phyloP scores from a whole-genome alignment of 495 filamentous ascomycete genomes.

The Glutinoglossum americanum region DNA sequence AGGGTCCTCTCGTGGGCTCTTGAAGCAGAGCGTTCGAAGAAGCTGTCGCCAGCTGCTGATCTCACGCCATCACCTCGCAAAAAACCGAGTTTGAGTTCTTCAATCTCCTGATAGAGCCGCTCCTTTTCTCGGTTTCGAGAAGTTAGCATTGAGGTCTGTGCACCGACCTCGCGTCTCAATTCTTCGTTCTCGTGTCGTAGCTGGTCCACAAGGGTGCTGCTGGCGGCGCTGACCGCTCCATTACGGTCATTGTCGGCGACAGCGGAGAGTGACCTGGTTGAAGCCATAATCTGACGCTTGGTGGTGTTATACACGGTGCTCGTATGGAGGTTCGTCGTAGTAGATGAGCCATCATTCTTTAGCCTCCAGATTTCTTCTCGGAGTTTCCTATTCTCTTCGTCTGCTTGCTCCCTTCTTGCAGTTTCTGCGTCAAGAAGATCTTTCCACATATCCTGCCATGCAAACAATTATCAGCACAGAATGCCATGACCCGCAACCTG shows the following conservation, averaged over 20 bases:
- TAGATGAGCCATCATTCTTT: constrained; percentile 33
- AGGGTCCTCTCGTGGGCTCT: constrained; percentile 51
- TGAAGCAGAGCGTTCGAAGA: constrained; percentile 81
- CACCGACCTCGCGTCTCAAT: constrained; percentile 73
- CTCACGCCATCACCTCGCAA: constrained; percentile 39
- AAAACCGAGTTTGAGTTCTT: constrained; percentile 76
- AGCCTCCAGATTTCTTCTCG: constrained; percentile 66
- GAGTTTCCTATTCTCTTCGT: constrained; percentile 67
- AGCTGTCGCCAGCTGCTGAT: constrained; percentile 65
- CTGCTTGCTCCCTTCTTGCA: constrained; percentile 67
- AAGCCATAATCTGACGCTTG: constrained; percentile 19
- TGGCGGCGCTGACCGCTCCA: constrained; percentile 30
- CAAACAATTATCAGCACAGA: background rate
- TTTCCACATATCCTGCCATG: constrained; percentile 57
- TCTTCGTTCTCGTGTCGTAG: constrained; percentile 85
- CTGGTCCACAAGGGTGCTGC: constrained; percentile 55
- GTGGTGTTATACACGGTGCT: constrained; percentile 41
- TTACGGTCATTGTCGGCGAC: constrained; percentile 37
- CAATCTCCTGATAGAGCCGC: constrained; percentile 86
- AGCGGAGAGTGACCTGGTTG: constrained; percentile 37
- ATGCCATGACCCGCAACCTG: background rate
- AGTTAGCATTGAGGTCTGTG: constrained; percentile 94
- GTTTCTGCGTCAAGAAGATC: constrained; percentile 91
- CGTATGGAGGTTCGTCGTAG: constrained; percentile 23
- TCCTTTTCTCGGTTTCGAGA: constrained; percentile 90